Percentiles rank a stretch among this genome's conserved stretches.
These are phyloP conservation scores for Fennellomyces sp. DNA, from an alignment of 371 early-diverging fungal species.

Conservation along the genomic window DNA sequence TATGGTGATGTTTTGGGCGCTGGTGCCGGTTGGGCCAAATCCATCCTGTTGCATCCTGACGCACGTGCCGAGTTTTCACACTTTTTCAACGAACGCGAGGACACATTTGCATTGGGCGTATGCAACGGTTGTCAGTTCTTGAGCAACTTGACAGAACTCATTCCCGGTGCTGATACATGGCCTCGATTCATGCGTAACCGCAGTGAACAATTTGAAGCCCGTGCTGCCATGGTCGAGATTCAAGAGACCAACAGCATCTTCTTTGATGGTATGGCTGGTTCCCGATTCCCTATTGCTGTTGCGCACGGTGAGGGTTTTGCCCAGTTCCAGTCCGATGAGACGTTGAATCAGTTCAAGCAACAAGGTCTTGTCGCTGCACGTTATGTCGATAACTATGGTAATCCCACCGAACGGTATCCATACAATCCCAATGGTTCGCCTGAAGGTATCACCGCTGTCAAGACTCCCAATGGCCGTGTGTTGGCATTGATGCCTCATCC, in stretches of 20 bases:
- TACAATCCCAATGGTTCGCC: constrained; percentile 95
- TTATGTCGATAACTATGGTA: constrained; percentile 87
- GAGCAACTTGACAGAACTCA: constrained; percentile 78
- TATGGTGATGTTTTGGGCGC: constrained; percentile 98
- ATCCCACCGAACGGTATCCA: constrained; percentile 81
- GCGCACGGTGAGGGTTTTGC: constrained; percentile 98
- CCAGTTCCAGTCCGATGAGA: constrained; percentile 60
- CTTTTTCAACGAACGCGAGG: constrained; percentile 79
- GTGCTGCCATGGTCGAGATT: constrained; percentile 81
- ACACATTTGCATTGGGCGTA: constrained; percentile 94
- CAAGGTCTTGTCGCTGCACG: constrained; percentile 61
- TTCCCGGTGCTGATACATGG: constrained; percentile 86
- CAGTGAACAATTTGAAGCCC: constrained; percentile 93
- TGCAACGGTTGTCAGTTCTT: constrained; percentile 99
- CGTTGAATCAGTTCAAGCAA: constrained; percentile 45
- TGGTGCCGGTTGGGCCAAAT: constrained; percentile 96
- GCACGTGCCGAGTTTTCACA: constrained; percentile 75
- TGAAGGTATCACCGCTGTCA: constrained; percentile 84
- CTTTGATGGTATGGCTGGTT: constrained; percentile 90
- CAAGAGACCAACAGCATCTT: constrained; percentile 63
- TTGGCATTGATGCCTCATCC: constrained; percentile 98
- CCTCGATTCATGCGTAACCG: constrained; percentile 89
- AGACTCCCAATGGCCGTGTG: constrained; percentile 86
- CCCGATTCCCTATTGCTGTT: constrained; percentile 89
- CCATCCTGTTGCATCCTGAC: constrained; percentile 72